Base-by-base conservation (phyloP, 192 early-diverging fungal species). In the Umbelopsis sp. region DNA sequence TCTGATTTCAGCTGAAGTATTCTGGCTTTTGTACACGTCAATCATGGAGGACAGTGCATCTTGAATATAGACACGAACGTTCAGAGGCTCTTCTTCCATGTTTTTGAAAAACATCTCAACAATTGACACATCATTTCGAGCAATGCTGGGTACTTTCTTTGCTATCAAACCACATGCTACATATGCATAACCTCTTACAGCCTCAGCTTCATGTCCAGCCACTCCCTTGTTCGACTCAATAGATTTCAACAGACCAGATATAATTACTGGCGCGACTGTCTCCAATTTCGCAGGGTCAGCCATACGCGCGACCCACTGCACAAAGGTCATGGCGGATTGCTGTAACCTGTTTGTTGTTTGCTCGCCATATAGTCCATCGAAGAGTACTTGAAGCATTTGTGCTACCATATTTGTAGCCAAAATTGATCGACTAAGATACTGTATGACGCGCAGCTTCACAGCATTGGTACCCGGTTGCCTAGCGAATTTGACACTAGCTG, bases 261-360 rank as follows among this genome's bases (percentile, higher is more conserved):
- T 75, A 5, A 96, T 73, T 7, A 91, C 78, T 13, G 87, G 85
- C 1, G 89, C 88, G 21, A 92, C 85, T 5, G 88, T 86, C 6
- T 72, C 75, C n/a, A 96, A 76, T 61, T 76, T 79, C 4, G 82
- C 72, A 58, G 79, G 18, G 9, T 84, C 80, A 25, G 74, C 67
- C 88, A 93, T 94, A 33, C 91, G 77, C 12, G 92, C 88, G 23
- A 91, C 82, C 96, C 96, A 98, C 58, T 95, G 94, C 50, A 97
- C 73, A 82, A 95, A 98, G 1, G 81, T 71, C 86, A 97, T 93
- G 1, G 90, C 91, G 3, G 87, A 82, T 70, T 86, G 85, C 9
- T 90, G 80, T 18, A 97, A 78, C 58, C 89, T 94, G 18, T 81
- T 53, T 33, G 81, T 93, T 20, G 93, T 86, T 9, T 52, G 64